Conservation (phyloP, 2,329 filamentous ascomycete genomes). For the Dactylella cylindrospora region DNA sequence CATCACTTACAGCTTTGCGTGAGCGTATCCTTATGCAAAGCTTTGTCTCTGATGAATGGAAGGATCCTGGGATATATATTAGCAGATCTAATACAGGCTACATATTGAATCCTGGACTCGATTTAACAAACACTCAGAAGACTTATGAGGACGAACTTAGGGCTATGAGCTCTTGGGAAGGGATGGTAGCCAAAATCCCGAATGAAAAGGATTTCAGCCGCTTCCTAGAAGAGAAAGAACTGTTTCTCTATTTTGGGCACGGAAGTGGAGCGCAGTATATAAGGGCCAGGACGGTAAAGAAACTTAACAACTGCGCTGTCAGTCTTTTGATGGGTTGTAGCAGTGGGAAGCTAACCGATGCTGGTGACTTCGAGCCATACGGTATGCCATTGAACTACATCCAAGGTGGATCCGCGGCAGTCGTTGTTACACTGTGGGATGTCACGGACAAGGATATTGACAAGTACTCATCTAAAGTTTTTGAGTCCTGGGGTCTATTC, state of each 20-base stretch:
- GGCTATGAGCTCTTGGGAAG: constrained; percentile 68
- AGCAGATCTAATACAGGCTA: constrained; percentile 59
- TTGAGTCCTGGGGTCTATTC: constrained; percentile 81
- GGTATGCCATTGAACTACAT: constrained; percentile 91
- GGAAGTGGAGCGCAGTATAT: constrained; percentile 95
- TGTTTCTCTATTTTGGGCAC: constrained; percentile 93
- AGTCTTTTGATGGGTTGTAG: constrained; percentile 93
- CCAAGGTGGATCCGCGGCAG: constrained; percentile 78
- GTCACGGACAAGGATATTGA: constrained; percentile 98
- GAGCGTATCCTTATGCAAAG: constrained; percentile 65
- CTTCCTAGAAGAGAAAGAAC: constrained; percentile 65
- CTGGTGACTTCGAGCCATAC: constrained; percentile 85
- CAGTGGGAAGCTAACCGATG: constrained; percentile 75
- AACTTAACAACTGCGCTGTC: constrained; percentile 74
- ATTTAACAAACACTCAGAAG: constrained; percentile 75
- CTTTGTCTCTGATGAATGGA: constrained; percentile 48
- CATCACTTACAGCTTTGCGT: constrained; percentile 78
- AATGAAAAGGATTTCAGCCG: constrained; percentile 74
- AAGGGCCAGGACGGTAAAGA: constrained; percentile 76
- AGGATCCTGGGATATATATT: constrained; percentile 60
- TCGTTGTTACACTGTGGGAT: constrained; percentile 94
- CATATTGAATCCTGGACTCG: constrained; percentile 84
- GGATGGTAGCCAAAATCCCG: constrained; percentile 69
- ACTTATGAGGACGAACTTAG: constrained; percentile 70
- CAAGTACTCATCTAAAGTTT: constrained; percentile 75